Evolutionary conservation across 2,329 filamentous ascomycete genomes (phyloP), one percentile per base, ranked within the genome.

Genomic region (Pseudopithomyces maydicus): DNA sequence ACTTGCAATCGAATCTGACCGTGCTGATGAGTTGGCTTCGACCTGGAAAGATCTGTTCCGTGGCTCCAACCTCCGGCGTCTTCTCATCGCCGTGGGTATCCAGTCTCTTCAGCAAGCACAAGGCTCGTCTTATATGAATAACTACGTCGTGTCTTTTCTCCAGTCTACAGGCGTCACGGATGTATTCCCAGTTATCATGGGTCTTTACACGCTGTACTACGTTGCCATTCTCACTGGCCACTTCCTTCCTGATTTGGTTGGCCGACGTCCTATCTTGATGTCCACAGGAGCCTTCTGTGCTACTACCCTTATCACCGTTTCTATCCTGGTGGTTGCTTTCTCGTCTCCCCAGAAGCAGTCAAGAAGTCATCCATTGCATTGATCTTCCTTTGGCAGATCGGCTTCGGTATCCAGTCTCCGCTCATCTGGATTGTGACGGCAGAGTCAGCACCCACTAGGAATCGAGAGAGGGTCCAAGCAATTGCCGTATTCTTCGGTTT

Each of bases 401-500:
- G 54, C 2, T 61, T 56, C 32, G 52, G 55, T 12, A 49, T 61
- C 7, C 48, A 55, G 33, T 61, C 55, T 11, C 58, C 55, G 15
- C 43, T 55, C 17, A 64, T 67, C 49, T 74, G 71, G 71, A 69
- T 71, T 41, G 57, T 64, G 8, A 67, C 66, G 8, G 66, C 67
- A n/a, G 70, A 75, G 44, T 61, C 68, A 4, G 58, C 65, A 3
- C 71, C 67, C 6, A 55, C 58, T 1, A 63, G 65, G 10, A 61
- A 73, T 11, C 61, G 71, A 14, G 71, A 74, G 56, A 66, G 65
- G 50, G 72, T 71, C 8, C 55, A 72, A 12, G 65, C 63, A 2
- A 57, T 71, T 12, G 65, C 69, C 0, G 64, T 65, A 0, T 66
- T 73, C 49, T 56, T 56, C n/a, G 65, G 67, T 32, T 72, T 70